Evolutionary conservation across 2,329 filamentous ascomycete genomes (phyloP), one percentile per base, ranked within the genome.

Genomic region (Diplodia mutila): DNA sequence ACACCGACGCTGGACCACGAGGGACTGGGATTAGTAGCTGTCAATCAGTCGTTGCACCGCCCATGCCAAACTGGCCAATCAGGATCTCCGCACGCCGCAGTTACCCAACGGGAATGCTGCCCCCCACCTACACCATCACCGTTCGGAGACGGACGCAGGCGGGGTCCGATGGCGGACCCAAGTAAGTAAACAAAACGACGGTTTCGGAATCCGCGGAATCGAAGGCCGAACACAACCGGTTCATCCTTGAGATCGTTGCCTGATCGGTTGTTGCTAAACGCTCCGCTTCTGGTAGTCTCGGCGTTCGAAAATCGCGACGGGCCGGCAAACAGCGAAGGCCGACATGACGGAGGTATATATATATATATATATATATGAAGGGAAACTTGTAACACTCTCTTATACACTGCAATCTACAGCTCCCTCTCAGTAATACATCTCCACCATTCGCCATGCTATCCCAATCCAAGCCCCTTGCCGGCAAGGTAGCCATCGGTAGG

Each of bases 401-500:
- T n/a, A n/a, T n/a, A n/a, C n/a, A n/a, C n/a, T n/a, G n/a, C n/a
- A n/a, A n/a, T n/a, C n/a, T n/a, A n/a, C n/a, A n/a, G n/a, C n/a
- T n/a, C n/a, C n/a, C n/a, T n/a, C n/a, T n/a, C n/a, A n/a, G n/a
- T n/a, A n/a, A 0, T 6, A 14, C 29, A 51, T 11, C 48, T 25
- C 21, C 1, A 12, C 9, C 23, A 12, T 2, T 25, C 48, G 9
- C 9, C 3, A 51, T 51, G 49, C 27, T 27, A 11, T 52, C 49
- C 14, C 49, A 52, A 27, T 27, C 25, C 2, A 64, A 52, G 29
- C 39, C 42, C 21, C 29, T 64, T 0, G 25, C 46, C 46, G 61
- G 46, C 42, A 64, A 52, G n/a, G 61, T 52, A 18, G 61, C 61
- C 21, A 64, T 52, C 23, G 46, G 46, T 64, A n/a, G 12, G 42